Percentiles rank a stretch among this genome's conserved stretches.
These are phyloP conservation scores for Amphichorda felina DNA, from an alignment of 2,329 filamentous ascomycete species.

Conservation along the genomic window DNA sequence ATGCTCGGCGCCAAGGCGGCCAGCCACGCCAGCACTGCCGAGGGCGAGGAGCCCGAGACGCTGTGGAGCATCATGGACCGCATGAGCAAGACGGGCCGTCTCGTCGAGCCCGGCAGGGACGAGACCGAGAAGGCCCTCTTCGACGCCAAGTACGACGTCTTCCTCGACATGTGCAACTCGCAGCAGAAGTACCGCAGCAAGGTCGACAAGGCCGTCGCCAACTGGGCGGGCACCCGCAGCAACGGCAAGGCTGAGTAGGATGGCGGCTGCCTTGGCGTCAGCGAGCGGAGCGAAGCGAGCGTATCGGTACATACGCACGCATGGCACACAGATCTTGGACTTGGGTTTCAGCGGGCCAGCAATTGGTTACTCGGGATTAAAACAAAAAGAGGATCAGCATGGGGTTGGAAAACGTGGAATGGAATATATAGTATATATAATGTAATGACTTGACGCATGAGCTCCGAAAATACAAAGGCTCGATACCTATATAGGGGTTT, in stretches of 20 bases:
- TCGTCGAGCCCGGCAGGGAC: slow-evolving; percentile 65
- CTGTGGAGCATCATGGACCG: slow-evolving; percentile 97
- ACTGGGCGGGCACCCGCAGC: slow-evolving; percentile 15
- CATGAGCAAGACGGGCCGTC: slow-evolving; percentile 86
- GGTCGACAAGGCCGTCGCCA: slow-evolving; percentile 51
- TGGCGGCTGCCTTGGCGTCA: too few relatives aligned
- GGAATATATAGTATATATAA: slow-evolving; percentile 1
- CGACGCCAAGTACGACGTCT: slow-evolving; percentile 87
- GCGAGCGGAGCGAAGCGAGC: too few relatives aligned
- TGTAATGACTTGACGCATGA: slow-evolving; percentile 2
- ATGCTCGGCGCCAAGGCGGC: slow-evolving; percentile 99
- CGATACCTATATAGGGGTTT: too few relatives aligned
- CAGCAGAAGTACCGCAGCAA: slow-evolving; percentile 73
- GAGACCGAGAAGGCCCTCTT: slow-evolving; percentile 80
- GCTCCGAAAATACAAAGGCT: not conserved
- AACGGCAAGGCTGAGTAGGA: not conserved
- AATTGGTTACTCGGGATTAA: too few relatives aligned
- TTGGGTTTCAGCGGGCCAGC: not conserved
- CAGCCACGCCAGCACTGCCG: slow-evolving; percentile 52
- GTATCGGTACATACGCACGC: too few relatives aligned
- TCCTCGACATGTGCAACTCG: slow-evolving; percentile 79
- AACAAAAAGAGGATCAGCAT: too few relatives aligned
- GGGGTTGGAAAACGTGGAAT: too few relatives aligned
- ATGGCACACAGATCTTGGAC: too few relatives aligned
- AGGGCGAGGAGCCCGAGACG: slow-evolving; percentile 61